Percentiles rank a stretch among this genome's conserved stretches.
phyloP scores from a whole-genome alignment of 2,329 filamentous ascomycete species.

The Colletotrichum magnum region DNA sequence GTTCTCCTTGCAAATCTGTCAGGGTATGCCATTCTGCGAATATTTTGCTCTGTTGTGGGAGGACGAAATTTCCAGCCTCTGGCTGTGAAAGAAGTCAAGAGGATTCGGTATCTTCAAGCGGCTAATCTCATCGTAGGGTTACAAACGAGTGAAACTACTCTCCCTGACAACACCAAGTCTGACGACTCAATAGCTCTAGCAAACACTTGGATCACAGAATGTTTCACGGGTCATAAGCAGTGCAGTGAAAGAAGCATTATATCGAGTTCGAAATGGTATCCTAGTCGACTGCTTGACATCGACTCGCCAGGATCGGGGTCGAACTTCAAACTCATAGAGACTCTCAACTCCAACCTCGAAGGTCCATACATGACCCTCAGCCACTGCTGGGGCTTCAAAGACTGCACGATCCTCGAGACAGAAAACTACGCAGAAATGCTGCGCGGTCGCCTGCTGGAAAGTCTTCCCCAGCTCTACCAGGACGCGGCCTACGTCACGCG shows the following conservation, averaged over 20 bases:
- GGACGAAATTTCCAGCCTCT: too few relatives aligned
- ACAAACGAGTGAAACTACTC: background rate
- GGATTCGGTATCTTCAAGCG: too few relatives aligned
- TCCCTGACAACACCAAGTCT: background rate
- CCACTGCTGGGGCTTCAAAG: constrained; percentile 26
- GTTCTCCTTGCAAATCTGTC: too few relatives aligned
- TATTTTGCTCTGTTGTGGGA: too few relatives aligned
- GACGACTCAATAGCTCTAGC: background rate
- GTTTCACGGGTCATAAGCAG: background rate
- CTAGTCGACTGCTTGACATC: constrained; percentile 18
- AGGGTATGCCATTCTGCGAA: too few relatives aligned
- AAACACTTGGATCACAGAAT: background rate
- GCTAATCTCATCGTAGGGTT: background rate
- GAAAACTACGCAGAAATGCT: background rate
- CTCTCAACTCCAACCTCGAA: background rate
- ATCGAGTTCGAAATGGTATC: background rate
- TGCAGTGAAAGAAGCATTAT: background rate
- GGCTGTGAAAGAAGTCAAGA: too few relatives aligned
- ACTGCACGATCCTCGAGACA: constrained; percentile 9
- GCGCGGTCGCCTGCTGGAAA: background rate
- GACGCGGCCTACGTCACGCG: constrained; percentile 22
- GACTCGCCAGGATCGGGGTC: background rate
- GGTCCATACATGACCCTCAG: constrained; percentile 15
- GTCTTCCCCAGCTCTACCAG: constrained; percentile 26
- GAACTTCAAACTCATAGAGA: background rate